These are phyloP conservation scores for Monosporozyma solicola DNA, from an alignment of 805 yeast genomes.

Conservation along the genomic window DNA sequence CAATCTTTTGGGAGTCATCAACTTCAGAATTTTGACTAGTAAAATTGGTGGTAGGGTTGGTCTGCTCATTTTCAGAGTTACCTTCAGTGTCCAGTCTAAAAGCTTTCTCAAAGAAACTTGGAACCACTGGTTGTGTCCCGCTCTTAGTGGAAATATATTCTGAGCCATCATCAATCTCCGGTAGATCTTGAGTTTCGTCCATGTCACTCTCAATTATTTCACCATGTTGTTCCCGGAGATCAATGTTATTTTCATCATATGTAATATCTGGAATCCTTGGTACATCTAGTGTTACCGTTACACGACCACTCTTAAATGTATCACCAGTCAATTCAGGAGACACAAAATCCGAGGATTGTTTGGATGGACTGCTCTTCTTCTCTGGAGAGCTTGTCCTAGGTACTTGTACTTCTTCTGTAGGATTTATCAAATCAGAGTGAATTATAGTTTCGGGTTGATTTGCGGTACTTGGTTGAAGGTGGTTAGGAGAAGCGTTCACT, in stretches of 20 bases:
- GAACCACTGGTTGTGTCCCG: neutral
- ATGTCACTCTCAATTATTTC: slow-evolving; percentile 1
- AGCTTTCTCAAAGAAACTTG: neutral
- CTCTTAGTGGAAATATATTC: neutral
- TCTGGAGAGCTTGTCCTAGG: slow-evolving; percentile 19
- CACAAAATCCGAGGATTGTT: neutral
- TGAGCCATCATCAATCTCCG: slow-evolving; percentile 15
- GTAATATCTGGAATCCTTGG: neutral
- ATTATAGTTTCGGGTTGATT: neutral
- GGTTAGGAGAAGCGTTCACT: neutral
- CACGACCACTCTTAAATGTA: neutral
- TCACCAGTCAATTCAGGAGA: neutral
- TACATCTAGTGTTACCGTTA: neutral
- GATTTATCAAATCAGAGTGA: neutral
- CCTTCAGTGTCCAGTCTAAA: neutral
- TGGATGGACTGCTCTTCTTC: slow-evolving; percentile 2
- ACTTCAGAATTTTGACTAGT: neutral
- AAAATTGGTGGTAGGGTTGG: neutral
- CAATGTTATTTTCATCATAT: neutral
- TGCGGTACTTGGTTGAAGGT: neutral
- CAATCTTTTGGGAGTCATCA: slow-evolving; percentile 15
- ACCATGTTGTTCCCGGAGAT: neutral
- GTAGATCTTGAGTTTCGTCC: slow-evolving; percentile 4
- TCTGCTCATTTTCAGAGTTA: neutral
- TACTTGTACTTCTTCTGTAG: slow-evolving; percentile 4